phyloP scores from a whole-genome alignment of 345 rosid species.

The Mallotus nudiflorus region DNA sequence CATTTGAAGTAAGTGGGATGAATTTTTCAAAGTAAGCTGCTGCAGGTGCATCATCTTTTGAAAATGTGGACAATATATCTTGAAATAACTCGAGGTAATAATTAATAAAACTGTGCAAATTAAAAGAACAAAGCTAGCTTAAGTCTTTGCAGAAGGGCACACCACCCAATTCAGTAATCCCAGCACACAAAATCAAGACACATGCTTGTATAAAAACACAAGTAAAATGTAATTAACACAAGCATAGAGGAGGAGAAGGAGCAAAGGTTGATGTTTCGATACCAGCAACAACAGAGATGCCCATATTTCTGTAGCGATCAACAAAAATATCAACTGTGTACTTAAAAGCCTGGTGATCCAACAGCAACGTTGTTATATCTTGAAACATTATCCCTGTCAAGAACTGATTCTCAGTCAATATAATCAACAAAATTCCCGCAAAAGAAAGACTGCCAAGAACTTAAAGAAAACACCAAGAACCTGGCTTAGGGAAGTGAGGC shows the following conservation, averaged over 20 bases:
- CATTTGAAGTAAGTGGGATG: too few species aligned
- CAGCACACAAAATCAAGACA: too few species aligned
- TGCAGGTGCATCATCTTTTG: neutral
- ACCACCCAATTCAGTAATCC: too few species aligned
- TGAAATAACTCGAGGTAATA: neutral
- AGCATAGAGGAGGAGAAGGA: neutral
- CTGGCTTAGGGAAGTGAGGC: conserved; percentile 76
- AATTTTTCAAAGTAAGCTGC: too few species aligned
- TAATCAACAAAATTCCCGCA: neutral
- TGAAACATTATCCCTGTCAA: conserved; percentile 92
- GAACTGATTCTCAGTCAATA: neutral
- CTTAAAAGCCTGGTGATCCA: conserved; percentile 86
- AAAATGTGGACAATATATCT: neutral
- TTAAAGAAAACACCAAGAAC: conserved; percentile 18
- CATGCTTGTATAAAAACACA: neutral
- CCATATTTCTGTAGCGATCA: conserved; percentile 88
- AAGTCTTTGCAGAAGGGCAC: too few species aligned
- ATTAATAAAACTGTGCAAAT: neutral
- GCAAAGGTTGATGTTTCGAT: conserved; percentile 14
- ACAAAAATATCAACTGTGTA: conserved; percentile 89
- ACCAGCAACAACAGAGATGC: conserved; percentile 92
- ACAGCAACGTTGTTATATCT: conserved; percentile 83
- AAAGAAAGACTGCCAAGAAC: neutral
- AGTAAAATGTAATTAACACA: neutral
- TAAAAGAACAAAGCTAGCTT: neutral